These are phyloP conservation scores for Globisporangium alternatum DNA, from an alignment of 352 stramenopile genomes.

Conservation along the genomic window DNA sequence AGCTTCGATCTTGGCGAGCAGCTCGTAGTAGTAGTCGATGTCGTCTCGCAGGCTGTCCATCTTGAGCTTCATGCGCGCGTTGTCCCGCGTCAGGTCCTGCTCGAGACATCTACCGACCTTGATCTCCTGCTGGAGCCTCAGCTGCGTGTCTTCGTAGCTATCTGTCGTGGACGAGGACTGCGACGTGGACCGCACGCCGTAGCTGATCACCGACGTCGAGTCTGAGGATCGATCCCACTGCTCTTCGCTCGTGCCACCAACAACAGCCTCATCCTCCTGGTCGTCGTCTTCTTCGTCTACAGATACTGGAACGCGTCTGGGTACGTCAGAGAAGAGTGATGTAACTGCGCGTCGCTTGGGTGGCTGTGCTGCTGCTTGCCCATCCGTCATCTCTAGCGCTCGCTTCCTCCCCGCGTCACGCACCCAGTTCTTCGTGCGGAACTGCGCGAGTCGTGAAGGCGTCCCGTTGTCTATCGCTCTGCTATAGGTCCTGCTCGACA, in stretches of 20 bases:
- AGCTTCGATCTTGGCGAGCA: conserved; percentile 37
- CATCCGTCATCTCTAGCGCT: conserved; percentile 2
- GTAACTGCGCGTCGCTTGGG: conserved; percentile 16
- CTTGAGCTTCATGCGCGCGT: conserved; percentile 45
- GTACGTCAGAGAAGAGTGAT: conserved; percentile 10
- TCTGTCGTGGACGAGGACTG: neutral
- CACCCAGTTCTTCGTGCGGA: conserved; percentile 20
- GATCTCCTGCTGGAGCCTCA: conserved; percentile 25
- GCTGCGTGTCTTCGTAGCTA: conserved; percentile 14
- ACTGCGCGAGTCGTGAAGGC: conserved; percentile 18
- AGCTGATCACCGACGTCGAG: neutral
- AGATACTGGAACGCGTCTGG: neutral
- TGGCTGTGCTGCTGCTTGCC: neutral
- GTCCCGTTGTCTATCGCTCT: conserved; percentile 6
- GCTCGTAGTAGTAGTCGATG: conserved; percentile 51
- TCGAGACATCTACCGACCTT: conserved; percentile 35
- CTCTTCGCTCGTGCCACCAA: neutral
- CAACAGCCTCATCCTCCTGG: neutral
- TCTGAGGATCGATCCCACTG: neutral
- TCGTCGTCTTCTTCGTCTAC: neutral
- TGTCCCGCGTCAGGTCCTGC: conserved; percentile 43
- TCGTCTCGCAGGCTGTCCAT: conserved; percentile 35
- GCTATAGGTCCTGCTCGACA: neutral
- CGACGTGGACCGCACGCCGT: neutral
- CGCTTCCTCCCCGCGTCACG: conserved; percentile 18